phyloP scores from a whole-genome alignment of 208 protist genomes.

The Hexamita inflata region DNA sequence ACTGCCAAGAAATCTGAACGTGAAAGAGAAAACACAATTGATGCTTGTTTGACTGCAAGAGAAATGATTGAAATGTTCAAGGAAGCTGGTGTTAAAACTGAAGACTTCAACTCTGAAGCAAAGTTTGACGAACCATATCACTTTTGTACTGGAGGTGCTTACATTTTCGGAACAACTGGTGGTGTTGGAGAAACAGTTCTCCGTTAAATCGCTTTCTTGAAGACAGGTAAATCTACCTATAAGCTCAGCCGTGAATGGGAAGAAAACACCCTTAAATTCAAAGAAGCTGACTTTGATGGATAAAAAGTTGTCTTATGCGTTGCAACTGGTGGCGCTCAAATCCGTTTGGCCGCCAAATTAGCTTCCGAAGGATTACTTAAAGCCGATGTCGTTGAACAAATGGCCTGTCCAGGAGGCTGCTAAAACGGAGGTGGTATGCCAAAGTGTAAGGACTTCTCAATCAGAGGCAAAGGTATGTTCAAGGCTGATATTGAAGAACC shows the following conservation, averaged over 20 bases:
- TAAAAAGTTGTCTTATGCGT: background rate
- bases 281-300: background rate
- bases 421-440: slow-evolving; percentile 45
- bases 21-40: background rate
- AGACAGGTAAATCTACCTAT: background rate
- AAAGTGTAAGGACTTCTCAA: slow-evolving; percentile 36
- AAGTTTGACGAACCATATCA: slow-evolving; percentile 22
- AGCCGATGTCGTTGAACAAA: slow-evolving; percentile 45
- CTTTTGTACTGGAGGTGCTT: slow-evolving; percentile 30
- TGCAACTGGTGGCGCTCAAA: background rate
- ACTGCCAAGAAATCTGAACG: slow-evolving; percentile 34
- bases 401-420: slow-evolving; percentile 50
- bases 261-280: background rate
- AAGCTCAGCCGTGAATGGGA: no score
- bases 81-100: background rate
- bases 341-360: background rate
- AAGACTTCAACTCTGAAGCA: background rate
- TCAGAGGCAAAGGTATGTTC: no score
- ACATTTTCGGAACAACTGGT: slow-evolving; percentile 39
- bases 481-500: no score
- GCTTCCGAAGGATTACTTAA: background rate
- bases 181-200: slow-evolving; percentile 40
- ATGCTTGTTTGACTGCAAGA: slow-evolving; percentile 15
- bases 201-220: slow-evolving; percentile 8
- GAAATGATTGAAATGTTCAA: slow-evolving; percentile 11